A percentile compares a stretch with the other conserved stretches of the same genome.
phyloP scores from a whole-genome alignment of 805 yeast genomes.

The Zygosaccharomyces pseudorouxii region DNA sequence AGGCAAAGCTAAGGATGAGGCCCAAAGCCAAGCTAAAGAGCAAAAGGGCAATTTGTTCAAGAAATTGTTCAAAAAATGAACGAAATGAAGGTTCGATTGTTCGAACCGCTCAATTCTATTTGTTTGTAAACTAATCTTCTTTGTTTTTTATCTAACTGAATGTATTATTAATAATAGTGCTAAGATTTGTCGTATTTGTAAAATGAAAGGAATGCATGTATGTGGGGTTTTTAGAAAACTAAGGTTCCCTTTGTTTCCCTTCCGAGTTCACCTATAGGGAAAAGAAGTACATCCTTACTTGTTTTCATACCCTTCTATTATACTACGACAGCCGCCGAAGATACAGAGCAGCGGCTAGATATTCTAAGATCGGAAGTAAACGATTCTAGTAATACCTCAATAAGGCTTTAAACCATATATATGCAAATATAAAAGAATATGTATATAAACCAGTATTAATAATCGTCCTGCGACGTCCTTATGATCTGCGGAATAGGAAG shows the following conservation, averaged over 20 bases:
- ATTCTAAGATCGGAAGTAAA: background rate
- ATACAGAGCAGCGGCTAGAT: background rate
- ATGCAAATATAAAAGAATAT: no score
- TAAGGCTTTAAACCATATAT: background rate
- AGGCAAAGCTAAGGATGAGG: constrained; percentile 2
- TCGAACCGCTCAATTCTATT: background rate
- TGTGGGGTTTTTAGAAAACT: no score
- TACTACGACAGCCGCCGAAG: background rate
- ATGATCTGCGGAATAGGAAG: background rate
- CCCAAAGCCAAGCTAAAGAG: constrained; percentile 3
- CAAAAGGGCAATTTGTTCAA: constrained; percentile 11
- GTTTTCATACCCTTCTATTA: background rate
- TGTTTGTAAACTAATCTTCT: background rate
- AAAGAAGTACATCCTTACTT: background rate
- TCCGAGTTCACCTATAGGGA: no score
- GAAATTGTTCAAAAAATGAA: constrained; percentile 13
- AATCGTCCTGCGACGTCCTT: background rate
- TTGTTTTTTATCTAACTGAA: constrained; percentile 1
- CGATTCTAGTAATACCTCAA: no score
- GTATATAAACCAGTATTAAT: background rate
- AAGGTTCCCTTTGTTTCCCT: no score
- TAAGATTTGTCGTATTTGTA: no score
- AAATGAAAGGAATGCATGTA: no score
- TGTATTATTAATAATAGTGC: background rate
- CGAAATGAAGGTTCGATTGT: background rate